Conservation (phyloP, 257 asterid species). For the Paulownia fortunei region DNA sequence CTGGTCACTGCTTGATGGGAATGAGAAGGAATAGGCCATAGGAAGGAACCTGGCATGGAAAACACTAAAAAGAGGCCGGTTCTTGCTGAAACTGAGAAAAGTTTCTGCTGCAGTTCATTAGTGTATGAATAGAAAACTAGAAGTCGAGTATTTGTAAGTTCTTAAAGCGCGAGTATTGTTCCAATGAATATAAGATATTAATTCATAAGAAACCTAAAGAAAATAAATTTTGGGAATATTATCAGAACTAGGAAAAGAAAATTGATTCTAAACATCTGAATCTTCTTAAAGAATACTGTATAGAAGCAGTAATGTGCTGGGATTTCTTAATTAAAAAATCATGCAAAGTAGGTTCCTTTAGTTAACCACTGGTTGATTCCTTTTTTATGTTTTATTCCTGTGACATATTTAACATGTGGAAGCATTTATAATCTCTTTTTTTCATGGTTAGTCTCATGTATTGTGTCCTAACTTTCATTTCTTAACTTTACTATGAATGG, state of each 20-base stretch:
- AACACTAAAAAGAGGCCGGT: not conserved
- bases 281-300: not conserved
- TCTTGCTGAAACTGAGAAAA: not conserved
- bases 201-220: too few relatives aligned
- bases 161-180: not conserved
- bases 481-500: not conserved
- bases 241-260: not conserved
- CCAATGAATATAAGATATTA: not conserved
- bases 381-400: not conserved
- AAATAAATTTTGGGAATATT: not conserved
- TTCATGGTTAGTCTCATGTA: slow-evolving; percentile 17
- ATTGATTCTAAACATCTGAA: not conserved
- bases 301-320: not conserved
- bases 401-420: not conserved
- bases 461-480: slow-evolving; percentile 6
- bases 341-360: not conserved
- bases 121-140: not conserved
- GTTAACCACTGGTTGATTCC: slow-evolving; percentile 19
- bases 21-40: slow-evolving; percentile 13
- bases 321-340: slow-evolving; percentile 7
- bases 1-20: slow-evolving; percentile 22
- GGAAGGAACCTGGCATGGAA: slow-evolving; percentile 9
- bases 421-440: not conserved
- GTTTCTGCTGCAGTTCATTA: slow-evolving; percentile 18
- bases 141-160: slow-evolving; percentile 2